Conservation (phyloP, 345 rosid genomes). For the Pugionium dolabratum region DNA sequence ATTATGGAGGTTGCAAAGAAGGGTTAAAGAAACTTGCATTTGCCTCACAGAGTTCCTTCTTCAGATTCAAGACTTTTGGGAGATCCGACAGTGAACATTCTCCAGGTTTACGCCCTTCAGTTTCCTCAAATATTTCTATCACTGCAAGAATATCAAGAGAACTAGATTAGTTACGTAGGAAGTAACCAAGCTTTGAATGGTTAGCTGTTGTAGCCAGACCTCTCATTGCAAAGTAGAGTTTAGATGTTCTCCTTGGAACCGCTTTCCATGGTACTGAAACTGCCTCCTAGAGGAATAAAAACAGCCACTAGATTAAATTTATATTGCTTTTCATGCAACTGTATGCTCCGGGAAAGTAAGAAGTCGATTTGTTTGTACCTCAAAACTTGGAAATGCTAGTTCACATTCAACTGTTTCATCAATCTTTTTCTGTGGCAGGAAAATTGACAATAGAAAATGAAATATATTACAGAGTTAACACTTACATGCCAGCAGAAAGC, state of each 20-base stretch:
- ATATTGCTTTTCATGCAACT: not conserved
- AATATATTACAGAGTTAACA: not conserved
- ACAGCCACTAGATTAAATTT: not conserved
- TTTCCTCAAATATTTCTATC: conserved; percentile 74
- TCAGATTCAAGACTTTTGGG: conserved; percentile 56
- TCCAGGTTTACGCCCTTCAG: conserved; percentile 59
- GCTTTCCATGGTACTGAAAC: conserved; percentile 73
- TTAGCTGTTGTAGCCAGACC: conserved; percentile 43
- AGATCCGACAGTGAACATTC: conserved; percentile 58
- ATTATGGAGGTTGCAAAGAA: not conserved
- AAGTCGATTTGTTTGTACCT: conserved; percentile 50
- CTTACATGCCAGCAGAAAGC: not conserved
- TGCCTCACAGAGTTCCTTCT: conserved; percentile 64
- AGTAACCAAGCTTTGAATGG: not conserved
- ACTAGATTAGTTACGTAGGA: not conserved
- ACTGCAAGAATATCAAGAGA: conserved; percentile 45
- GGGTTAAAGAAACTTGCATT: conserved; percentile 44
- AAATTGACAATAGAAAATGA: not conserved
- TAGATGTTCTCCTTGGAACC: conserved; percentile 71
- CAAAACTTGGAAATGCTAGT: conserved; percentile 70
- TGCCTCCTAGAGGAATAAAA: conserved; percentile 57
- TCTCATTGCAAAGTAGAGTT: conserved; percentile 87
- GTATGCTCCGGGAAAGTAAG: not conserved
- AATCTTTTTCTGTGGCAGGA: conserved; percentile 58
- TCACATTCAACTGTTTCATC: conserved; percentile 65